Percentiles rank a stretch among this genome's conserved stretches.
Evolutionary conservation across 768 basidiomycete species (phyloP).

Genomic region (Kwoniella bestiolae): DNA sequence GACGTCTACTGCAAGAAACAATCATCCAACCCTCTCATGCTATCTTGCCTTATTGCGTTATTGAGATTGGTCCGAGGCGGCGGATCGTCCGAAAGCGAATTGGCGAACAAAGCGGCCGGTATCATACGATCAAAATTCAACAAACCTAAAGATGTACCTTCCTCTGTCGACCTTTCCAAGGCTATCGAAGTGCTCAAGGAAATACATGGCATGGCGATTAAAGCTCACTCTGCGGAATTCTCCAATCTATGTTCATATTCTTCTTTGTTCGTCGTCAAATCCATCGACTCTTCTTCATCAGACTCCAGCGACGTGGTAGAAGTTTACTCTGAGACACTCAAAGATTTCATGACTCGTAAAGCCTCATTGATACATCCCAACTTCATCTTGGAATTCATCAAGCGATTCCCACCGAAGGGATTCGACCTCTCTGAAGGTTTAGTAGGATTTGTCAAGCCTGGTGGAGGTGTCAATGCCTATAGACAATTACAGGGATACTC

Average conservation of each 20-base stretch:
- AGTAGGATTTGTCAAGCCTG: slow-evolving; percentile 62
- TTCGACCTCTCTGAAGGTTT: slow-evolving; percentile 71
- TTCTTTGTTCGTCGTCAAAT: slow-evolving; percentile 71
- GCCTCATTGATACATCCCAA: slow-evolving; percentile 70
- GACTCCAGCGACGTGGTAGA: slow-evolving; percentile 57
- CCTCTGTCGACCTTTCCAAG: slow-evolving; percentile 58
- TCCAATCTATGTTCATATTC: slow-evolving; percentile 70
- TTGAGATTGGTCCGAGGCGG: slow-evolving; percentile 72
- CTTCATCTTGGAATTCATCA: slow-evolving; percentile 80
- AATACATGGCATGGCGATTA: slow-evolving; percentile 74
- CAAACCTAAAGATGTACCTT: slow-evolving; percentile 72
- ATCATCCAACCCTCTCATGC: slow-evolving; percentile 69
- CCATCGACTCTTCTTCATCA: slow-evolving; percentile 55
- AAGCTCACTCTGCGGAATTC: slow-evolving; percentile 67
- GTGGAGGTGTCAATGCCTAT: slow-evolving; percentile 73
- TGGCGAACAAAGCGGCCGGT: slow-evolving; percentile 84
- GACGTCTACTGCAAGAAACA: slow-evolving; percentile 81
- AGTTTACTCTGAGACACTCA: slow-evolving; percentile 70
- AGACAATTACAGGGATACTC: slow-evolving; percentile 75
- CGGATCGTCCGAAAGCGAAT: slow-evolving; percentile 77
- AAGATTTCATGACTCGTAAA: slow-evolving; percentile 80
- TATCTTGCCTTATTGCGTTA: slow-evolving; percentile 74
- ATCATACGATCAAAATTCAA: slow-evolving; percentile 74
- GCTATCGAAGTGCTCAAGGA: slow-evolving; percentile 64
- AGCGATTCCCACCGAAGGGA: slow-evolving; percentile 67